Base-by-base conservation (phyloP, 164 flowering plant genomes). In the Sedum album region DNA sequence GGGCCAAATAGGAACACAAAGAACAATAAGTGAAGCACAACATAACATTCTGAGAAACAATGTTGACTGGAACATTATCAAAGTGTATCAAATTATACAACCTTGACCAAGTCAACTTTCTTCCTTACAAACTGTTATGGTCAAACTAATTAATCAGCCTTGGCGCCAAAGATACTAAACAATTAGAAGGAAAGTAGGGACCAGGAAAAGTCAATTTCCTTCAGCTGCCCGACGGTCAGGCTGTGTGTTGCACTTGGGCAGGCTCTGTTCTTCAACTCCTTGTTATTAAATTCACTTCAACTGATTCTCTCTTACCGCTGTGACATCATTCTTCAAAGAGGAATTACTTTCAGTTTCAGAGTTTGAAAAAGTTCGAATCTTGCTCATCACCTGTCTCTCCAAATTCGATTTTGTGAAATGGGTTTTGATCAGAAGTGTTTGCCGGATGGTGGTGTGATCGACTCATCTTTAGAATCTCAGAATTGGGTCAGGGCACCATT, bases 151-250 rank as follows among this genome's bases (percentile, higher is more conserved):
- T 33, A 23, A 57, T 57, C 14, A 28, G 28, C 33, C 60, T 55
- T 55, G 60, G 62, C 33, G 62, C 62, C 33, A 26, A 57, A 57
- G 62, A 28, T 26, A 28, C 31, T 13, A 55, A 55, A 21, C 35
- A 33, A 57, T 28, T 14, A 57, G 62, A 57, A 26, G 33, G 62
- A 30, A 57, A 11, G 25, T n/a, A 23, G 62, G 33, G 62, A 57
- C 31, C 62, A 26, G 33, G 17, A 28, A 33, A 57, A 57, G 62
- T 57, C 62, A 57, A 57, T 57, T 28, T 57, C 13, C 62, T 17
- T 28, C 33, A 57, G 62, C 62, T 57, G 62, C 62, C 62, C 62
- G 62, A 4, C 20, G 62, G 62, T 57, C 62, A 57, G 62, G 62
- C 5, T 30, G 7, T 53, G 60, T 14, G 13, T 23, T 53, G 8